phyloP scores from a whole-genome alignment of 1,284 basidiomycete genomes.

The Puccinia polysora region DNA sequence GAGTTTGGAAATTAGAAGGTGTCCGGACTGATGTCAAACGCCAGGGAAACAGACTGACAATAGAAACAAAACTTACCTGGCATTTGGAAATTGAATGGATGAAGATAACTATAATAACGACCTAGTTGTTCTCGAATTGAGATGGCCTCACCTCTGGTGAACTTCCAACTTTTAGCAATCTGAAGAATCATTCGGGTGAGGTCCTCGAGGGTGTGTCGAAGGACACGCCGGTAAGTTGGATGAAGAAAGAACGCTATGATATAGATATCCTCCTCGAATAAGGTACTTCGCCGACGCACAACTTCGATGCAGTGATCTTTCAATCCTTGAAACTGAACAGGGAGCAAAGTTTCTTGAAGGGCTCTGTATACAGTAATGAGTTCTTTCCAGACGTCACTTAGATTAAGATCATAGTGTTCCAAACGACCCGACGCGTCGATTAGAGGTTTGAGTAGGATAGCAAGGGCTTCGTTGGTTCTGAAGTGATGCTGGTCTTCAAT shows the following conservation, averaged over 20 bases:
- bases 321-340: background rate
- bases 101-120: background rate
- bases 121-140: background rate
- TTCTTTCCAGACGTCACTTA: conserved; percentile 8
- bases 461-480: background rate
- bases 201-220: background rate
- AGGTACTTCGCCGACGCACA: background rate
- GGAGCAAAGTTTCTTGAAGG: background rate
- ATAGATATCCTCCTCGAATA: background rate
- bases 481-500: conserved; percentile 6
- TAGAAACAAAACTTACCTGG: background rate
- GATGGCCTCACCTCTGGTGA: background rate
- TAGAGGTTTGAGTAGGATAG: background rate
- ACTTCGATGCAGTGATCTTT: conserved; percentile 9
- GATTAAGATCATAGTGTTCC: background rate
- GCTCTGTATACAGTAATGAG: background rate
- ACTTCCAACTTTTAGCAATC: conserved; percentile 7
- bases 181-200: background rate
- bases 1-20: background rate
- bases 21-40: background rate
- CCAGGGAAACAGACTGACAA: background rate
- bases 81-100: background rate
- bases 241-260: conserved; percentile 8
- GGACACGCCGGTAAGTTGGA: conserved; percentile 11
- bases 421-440: background rate